These are phyloP conservation scores for Cantharellus anzutake DNA, from an alignment of 768 basidiomycete genomes.

Conservation along the genomic window DNA sequence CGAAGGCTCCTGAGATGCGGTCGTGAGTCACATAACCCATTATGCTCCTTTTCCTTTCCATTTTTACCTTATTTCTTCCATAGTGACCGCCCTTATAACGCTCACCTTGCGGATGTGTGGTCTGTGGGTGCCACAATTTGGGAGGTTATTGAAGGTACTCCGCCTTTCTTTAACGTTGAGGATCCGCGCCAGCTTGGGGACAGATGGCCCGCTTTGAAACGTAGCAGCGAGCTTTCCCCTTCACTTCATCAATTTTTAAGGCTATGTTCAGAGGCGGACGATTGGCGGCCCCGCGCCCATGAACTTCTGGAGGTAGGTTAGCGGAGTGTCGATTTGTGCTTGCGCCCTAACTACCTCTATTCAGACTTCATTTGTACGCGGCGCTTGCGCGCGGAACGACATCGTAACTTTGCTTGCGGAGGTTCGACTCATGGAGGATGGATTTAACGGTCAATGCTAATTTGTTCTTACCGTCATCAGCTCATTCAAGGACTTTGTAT, in stretches of 20 bases:
- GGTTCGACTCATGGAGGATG: conserved; percentile 3
- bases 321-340: neutral
- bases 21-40: conserved; percentile 24
- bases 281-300: conserved; percentile 33
- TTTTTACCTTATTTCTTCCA: neutral
- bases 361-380: conserved; percentile 4
- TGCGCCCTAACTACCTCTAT: neutral
- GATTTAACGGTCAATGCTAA: neutral
- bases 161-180: conserved; percentile 47
- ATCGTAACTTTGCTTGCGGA: conserved; percentile 2
- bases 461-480: neutral
- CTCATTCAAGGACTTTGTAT: neutral
- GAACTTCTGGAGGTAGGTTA: conserved; percentile 38
- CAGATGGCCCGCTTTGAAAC: conserved; percentile 43
- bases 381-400: neutral
- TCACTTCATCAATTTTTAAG: conserved; percentile 56
- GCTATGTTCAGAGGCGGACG: conserved; percentile 42
- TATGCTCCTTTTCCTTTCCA: neutral
- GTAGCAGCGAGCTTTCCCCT: conserved; percentile 42
- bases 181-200: conserved; percentile 28
- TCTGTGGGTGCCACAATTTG: conserved; percentile 68
- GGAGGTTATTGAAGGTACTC: conserved; percentile 60
- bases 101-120: conserved; percentile 62
- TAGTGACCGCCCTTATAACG: conserved; percentile 45
- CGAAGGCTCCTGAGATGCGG: conserved; percentile 55